Conservation (phyloP, 495 filamentous ascomycete species). For the Neurospora sublineolata region DNA sequence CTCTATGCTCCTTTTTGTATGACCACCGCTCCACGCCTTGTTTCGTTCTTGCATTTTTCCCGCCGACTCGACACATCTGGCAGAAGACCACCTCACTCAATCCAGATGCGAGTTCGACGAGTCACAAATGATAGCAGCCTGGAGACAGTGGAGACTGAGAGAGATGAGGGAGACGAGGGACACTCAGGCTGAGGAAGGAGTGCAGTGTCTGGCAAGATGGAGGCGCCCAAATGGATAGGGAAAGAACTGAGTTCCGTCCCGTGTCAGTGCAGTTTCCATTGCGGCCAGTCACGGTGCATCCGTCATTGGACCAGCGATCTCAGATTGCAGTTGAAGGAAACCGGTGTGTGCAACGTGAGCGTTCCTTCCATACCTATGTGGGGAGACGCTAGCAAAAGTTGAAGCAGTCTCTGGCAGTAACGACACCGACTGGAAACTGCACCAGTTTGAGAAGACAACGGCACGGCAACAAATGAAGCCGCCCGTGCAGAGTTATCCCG, state of each 20-base stretch:
- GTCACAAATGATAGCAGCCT: background rate
- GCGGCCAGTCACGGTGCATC: background rate
- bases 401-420: background rate
- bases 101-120: background rate
- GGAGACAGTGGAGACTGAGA: background rate
- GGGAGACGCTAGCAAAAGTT: background rate
- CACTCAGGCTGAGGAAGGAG: background rate
- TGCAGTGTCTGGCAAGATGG: background rate
- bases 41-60: background rate
- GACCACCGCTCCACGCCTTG: background rate
- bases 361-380: background rate
- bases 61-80: background rate
- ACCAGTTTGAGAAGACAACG: background rate
- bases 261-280: background rate
- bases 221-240: background rate
- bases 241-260: background rate
- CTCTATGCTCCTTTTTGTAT: background rate
- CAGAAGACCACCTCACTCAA: background rate
- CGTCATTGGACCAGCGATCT: background rate
- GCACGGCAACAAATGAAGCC: background rate
- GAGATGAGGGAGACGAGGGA: background rate
- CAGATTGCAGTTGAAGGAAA: background rate
- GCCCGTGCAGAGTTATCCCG: background rate
- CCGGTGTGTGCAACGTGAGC: background rate
- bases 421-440: background rate